Conservation (phyloP, 306 rosid species). For the Leucaena leucocephala region DNA sequence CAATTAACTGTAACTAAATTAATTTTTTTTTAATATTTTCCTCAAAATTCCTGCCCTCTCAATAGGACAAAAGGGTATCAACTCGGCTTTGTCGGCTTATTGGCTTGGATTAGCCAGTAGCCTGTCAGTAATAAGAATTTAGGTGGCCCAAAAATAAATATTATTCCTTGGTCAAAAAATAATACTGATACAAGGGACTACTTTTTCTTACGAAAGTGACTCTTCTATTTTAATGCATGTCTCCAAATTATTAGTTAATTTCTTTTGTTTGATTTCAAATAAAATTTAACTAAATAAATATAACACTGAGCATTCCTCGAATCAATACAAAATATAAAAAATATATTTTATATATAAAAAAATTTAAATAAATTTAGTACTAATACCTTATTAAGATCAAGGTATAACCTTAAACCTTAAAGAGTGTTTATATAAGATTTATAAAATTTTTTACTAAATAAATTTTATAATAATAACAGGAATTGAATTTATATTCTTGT, state of each 20-base stretch:
- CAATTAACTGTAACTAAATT: too few relatives aligned
- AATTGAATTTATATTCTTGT: too few relatives aligned
- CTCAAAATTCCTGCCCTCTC: neutral
- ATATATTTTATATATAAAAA: too few relatives aligned
- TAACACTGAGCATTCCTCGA: neutral
- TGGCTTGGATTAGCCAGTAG: neutral
- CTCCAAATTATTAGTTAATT: neutral
- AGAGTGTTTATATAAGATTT: too few relatives aligned
- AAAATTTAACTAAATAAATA: neutral
- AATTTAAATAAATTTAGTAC: too few relatives aligned
- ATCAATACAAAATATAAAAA: too few relatives aligned
- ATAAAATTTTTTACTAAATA: too few relatives aligned
- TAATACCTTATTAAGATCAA: too few relatives aligned
- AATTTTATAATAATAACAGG: too few relatives aligned
- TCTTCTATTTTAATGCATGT: neutral
- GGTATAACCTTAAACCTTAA: too few relatives aligned
- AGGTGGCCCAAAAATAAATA: neutral
- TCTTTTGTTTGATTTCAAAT: neutral
- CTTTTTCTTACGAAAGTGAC: neutral
- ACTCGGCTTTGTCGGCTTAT: neutral
- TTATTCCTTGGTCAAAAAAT: neutral
- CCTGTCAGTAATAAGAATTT: neutral
- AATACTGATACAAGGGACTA: neutral
- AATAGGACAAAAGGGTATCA: neutral
- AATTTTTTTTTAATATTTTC: neutral